Base-by-base conservation (phyloP, 495 filamentous ascomycete species). In the Aspergillus cavernicola region DNA sequence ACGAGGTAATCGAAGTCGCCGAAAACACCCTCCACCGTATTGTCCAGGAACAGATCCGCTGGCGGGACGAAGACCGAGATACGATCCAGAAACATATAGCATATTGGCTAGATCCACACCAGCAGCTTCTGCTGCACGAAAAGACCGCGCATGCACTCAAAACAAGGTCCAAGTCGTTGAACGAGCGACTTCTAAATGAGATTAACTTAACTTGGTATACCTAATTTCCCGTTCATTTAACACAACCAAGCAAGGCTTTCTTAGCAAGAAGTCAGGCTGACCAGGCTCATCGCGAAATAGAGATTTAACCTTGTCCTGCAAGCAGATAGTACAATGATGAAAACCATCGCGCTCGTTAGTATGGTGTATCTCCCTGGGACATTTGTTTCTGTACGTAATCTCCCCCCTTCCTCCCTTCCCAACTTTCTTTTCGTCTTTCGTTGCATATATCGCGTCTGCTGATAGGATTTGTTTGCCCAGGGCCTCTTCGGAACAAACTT, bases 1-100 rank as follows among this genome's bases (percentile, higher is more conserved):
- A 66, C 3, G 76, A 79, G 43, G 72, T 68, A 0, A 65, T 79
- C 9, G 65, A 73, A 13, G 62, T 77, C 5, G 69, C 71, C 1
- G 47, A 60, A 6, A 52, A 69, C 40, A 72, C 66, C 2, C 47
- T 76, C 24, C 38, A 65, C 9, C 61, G 53, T 43, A 70, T 78
- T 4, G 42, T 69, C 16, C 38, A 42, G 6, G 66, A 73, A 10
- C 66, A 74, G 32, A 18, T 55, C 32, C 52, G 55, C 41, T 57
- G 42, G 55, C 33, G 57, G 16, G n/a, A 39, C 4, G 48, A 59
- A 20, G 50, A 53, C 22, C 6, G 23, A 11, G 44, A 41, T 2
- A 11, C 36, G 5, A 5, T 42, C 3, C 36, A 29, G 0, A 5
- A 23, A n/a, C 35, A 24, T 2, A 10, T 47, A 2, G 22, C 15